Conservation (phyloP, 352 stramenopile genomes). For the Blastocystis sp. region DNA sequence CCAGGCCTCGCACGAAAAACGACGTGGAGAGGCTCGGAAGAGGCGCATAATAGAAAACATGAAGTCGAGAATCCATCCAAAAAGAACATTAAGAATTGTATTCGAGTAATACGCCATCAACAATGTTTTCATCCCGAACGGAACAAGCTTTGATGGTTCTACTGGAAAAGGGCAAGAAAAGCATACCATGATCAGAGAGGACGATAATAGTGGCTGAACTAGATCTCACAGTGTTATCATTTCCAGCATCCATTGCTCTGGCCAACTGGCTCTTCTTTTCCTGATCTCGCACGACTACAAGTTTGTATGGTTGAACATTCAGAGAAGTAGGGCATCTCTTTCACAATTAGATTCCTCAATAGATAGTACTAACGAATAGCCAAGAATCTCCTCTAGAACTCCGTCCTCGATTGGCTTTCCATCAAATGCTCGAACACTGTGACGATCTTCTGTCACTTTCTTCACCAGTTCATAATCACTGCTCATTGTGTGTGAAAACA, state of each 20-base stretch:
- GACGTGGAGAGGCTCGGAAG: neutral
- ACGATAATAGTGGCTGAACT: slow-evolving; percentile 34
- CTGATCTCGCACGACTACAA: slow-evolving; percentile 14
- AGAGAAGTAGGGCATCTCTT: slow-evolving; percentile 51
- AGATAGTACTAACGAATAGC: slow-evolving; percentile 25
- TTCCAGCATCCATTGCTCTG: slow-evolving; percentile 9
- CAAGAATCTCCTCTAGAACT: slow-evolving; percentile 32
- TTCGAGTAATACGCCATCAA: slow-evolving; percentile 26
- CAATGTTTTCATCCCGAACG: neutral
- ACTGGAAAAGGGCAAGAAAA: neutral
- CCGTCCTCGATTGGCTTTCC: slow-evolving; percentile 3
- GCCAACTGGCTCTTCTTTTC: slow-evolving; percentile 32
- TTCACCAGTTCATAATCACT: slow-evolving; percentile 20
- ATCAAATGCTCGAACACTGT: slow-evolving; percentile 32
- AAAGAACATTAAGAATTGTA: neutral
- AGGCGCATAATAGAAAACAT: neutral
- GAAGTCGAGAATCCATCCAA: slow-evolving; percentile 40
- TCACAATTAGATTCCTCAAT: neutral
- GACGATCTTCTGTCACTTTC: slow-evolving; percentile 12
- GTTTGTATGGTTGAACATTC: slow-evolving; percentile 52
- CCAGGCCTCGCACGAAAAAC: slow-evolving; percentile 1
- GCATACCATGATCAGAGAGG: neutral
- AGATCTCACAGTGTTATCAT: slow-evolving; percentile 32
- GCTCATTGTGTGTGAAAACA: neutral
- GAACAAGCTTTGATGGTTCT: neutral